Evolutionary conservation across 2,329 filamentous ascomycete genomes (phyloP), one percentile per base, ranked within the genome.

Genomic region (Exophiala dermatitidis): DNA sequence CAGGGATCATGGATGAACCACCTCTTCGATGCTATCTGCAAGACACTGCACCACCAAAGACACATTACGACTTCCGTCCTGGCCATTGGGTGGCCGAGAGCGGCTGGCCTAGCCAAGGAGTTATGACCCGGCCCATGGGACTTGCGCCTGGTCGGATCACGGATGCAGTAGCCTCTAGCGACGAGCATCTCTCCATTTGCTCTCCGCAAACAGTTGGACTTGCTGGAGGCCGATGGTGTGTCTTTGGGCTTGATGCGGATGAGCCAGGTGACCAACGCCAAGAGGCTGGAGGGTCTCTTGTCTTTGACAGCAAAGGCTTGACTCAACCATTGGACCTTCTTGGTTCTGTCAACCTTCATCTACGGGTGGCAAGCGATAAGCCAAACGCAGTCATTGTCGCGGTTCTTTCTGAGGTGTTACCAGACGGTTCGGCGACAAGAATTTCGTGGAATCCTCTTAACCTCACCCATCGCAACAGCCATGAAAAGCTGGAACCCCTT

Each of bases 31-130:
- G 48, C 31, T 55, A 52, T 12, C 28, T 52, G 7, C 53, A 55
- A 30, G 42, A 55, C 38, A 48, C 53, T 5, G 53, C 33, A 43
- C 48, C 48, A 19, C 44, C 48, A 7, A 34, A 42, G 37, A 55
- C 48, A 33, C 53, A 52, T 29, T 55, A 55, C 40, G 46, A 55
- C 9, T 48, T 55, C 37, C 48, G 53, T 32, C 49, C 53, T n/a
- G 48, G 48, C 30, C 53, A 38, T 36, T 55, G 48, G 48, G 53
- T 55, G 4, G 48, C 47, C 3, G 53, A 55, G 34, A 42, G 41
- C 26, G 12, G 42, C 8, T 55, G 53, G 53, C 53, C 48, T 3
- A 38, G 48, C 34, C 12, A 19, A 32, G 26, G 10, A 33, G 42
- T 54, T 29, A 46, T 28, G 19, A 12, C 46, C 7, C 43, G 29